phyloP scores from a whole-genome alignment of 2,329 filamentous ascomycete species.

The Fusarium falciforme region DNA sequence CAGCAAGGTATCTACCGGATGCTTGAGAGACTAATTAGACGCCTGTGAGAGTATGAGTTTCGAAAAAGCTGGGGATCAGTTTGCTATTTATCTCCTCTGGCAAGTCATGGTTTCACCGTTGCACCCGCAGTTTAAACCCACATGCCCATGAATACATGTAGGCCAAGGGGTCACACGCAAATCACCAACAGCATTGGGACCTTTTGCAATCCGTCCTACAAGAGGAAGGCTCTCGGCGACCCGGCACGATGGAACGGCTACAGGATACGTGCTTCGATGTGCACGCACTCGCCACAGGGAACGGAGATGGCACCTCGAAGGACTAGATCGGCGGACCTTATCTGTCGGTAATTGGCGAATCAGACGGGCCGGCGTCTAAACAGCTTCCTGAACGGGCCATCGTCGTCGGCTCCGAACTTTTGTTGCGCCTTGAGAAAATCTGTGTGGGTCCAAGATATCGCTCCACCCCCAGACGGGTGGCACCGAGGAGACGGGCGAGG shows the following conservation, averaged over 20 bases:
- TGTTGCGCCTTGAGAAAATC: constrained; percentile 12
- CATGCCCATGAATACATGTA: not conserved
- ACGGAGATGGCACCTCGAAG: not conserved
- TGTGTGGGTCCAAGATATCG: constrained; percentile 8
- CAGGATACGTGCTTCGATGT: not conserved
- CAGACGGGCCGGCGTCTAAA: not conserved
- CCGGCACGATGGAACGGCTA: not conserved
- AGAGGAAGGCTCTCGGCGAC: not conserved
- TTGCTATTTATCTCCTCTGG: not conserved
- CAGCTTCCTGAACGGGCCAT: constrained; percentile 26
- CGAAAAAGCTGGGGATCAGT: not conserved
- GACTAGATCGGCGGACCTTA: constrained; percentile 14
- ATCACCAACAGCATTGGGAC: not conserved
- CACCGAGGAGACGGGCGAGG: constrained; percentile 28
- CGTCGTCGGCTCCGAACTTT: constrained; percentile 21
- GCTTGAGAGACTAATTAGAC: not conserved
- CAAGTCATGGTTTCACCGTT: not conserved
- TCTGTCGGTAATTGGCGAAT: constrained; percentile 10
- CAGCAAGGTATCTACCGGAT: not conserved
- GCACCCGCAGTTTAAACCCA: not conserved
- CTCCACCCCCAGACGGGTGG: constrained; percentile 38
- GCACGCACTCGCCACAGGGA: not conserved
- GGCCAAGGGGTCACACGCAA: not conserved
- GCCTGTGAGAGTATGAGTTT: not conserved
- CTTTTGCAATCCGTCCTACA: not conserved